A percentile compares a stretch with the other conserved stretches of the same genome.
Conservation (phyloP, 441 rosid species). For the Dalechampia spathulata region DNA sequence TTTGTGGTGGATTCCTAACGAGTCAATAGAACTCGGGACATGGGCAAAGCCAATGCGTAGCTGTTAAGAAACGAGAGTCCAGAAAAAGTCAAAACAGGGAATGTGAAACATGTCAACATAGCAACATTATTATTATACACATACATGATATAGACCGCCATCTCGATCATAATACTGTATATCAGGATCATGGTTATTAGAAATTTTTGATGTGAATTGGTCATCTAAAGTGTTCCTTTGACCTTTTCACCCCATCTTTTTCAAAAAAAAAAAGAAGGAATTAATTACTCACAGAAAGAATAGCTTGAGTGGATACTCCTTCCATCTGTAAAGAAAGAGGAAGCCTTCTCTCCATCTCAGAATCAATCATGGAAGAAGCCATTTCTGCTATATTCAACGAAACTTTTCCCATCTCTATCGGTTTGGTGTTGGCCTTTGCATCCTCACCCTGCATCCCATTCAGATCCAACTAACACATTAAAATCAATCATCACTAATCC, state of each 20-base stretch:
- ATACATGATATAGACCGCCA: background rate
- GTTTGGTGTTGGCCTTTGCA: conserved; percentile 16
- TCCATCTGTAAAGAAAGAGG: conserved; percentile 25
- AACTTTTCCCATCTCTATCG: conserved; percentile 22
- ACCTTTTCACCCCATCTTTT: too few species aligned
- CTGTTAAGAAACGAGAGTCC: conserved; percentile 5
- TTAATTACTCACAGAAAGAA: conserved; percentile 25
- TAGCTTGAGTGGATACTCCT: conserved; percentile 20
- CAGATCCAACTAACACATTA: background rate
- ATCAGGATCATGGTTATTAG: background rate
- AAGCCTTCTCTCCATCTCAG: conserved; percentile 21
- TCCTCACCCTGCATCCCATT: conserved; percentile 20
- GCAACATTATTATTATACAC: background rate
- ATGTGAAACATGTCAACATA: background rate
- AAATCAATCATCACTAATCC: background rate
- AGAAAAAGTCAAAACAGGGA: background rate
- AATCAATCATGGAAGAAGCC: conserved; percentile 19
- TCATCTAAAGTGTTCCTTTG: background rate
- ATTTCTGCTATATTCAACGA: conserved; percentile 28
- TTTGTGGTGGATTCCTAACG: conserved; percentile 11
- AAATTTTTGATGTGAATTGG: background rate
- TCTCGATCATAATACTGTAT: background rate
- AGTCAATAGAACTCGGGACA: conserved; percentile 17
- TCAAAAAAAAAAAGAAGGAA: background rate
- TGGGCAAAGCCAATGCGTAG: conserved; percentile 27